Conservation (phyloP, 192 early-diverging fungal genomes). For the Coemansia biformis region DNA sequence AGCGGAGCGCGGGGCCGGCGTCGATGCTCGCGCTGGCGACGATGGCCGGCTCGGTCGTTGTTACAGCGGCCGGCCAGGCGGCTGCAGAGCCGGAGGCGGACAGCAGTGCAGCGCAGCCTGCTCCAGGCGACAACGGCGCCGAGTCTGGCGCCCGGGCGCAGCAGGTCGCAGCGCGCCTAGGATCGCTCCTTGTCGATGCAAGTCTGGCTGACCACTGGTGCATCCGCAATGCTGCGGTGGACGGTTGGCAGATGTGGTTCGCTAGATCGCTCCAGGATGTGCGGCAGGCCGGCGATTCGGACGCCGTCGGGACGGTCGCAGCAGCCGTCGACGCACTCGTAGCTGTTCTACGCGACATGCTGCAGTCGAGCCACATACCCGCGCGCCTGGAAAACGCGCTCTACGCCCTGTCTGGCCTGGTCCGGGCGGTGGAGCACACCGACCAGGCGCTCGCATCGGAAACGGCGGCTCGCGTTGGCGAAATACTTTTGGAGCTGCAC, state of each 20-base stretch:
- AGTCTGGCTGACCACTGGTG: conserved; percentile 27
- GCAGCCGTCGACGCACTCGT: neutral
- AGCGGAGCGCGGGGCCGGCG: neutral
- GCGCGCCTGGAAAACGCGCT: conserved; percentile 25
- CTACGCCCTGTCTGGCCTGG: conserved; percentile 15
- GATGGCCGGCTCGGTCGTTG: conserved; percentile 3
- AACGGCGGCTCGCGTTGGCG: conserved; percentile 8
- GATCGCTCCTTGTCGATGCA: conserved; percentile 11
- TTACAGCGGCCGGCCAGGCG: too few relatives aligned
- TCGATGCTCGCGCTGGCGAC: conserved; percentile 16
- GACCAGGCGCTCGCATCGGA: conserved; percentile 19
- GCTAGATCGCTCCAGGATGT: conserved; percentile 1
- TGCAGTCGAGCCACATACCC: conserved; percentile 10
- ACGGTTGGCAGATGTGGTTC: conserved; percentile 33
- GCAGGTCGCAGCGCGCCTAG: conserved; percentile 5
- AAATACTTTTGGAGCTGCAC: conserved; percentile 1
- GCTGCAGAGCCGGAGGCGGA: neutral
- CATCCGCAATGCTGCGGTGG: conserved; percentile 16
- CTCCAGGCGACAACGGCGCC: too few relatives aligned
- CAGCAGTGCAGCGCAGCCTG: too few relatives aligned
- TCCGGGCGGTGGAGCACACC: conserved; percentile 7
- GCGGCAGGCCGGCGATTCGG: neutral
- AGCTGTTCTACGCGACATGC: conserved; percentile 1
- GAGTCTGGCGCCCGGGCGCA: neutral
- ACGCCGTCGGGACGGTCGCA: neutral